phyloP scores from a whole-genome alignment of 2,329 filamentous ascomycete genomes.

The Cordyceps tenuipes region DNA sequence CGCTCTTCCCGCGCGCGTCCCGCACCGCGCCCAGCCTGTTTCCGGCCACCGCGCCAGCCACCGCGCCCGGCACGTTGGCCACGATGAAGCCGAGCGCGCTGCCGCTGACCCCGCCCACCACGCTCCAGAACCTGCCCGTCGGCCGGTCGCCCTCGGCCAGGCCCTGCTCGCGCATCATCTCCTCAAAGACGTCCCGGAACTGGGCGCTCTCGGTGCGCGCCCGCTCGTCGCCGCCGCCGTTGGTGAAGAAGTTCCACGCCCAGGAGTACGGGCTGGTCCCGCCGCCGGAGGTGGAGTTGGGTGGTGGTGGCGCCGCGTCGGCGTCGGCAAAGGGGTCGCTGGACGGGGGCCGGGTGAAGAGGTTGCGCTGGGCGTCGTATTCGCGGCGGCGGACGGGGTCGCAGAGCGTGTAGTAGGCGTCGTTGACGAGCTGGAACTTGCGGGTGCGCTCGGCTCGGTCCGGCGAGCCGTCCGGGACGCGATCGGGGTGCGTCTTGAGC shows the following conservation, averaged over 20 bases:
- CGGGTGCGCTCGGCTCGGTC: constrained; percentile 75
- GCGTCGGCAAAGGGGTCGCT: constrained; percentile 40
- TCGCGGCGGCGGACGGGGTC: constrained; percentile 69
- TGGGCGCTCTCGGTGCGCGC: constrained; percentile 59
- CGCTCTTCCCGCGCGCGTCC: constrained; percentile 88
- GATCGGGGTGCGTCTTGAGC: constrained; percentile 87
- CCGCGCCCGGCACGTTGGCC: constrained; percentile 78
- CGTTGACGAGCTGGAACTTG: constrained; percentile 85
- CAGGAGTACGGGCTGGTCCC: constrained; percentile 58
- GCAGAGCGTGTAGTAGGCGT: constrained; percentile 86
- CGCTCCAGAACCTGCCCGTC: constrained; percentile 74
- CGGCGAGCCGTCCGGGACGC: constrained; percentile 73
- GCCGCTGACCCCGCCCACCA: constrained; percentile 79
- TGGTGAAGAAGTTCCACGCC: constrained; percentile 59
- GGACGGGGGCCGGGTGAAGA: constrained; percentile 24
- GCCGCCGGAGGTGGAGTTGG: constrained; percentile 25
- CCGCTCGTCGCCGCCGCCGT: constrained; percentile 25
- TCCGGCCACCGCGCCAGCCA: constrained; percentile 86
- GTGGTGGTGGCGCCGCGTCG: constrained; percentile 32
- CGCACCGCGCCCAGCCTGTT: constrained; percentile 85
- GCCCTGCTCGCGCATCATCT: constrained; percentile 82
- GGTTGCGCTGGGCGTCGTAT: constrained; percentile 62
- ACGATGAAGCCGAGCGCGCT: constrained; percentile 92
- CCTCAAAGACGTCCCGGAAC: constrained; percentile 80
- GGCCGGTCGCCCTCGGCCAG: constrained; percentile 62